Percentiles rank a stretch among this genome's conserved stretches.
Conservation (phyloP, 2,329 filamentous ascomycete species). For the Stachybotrys elegans region DNA sequence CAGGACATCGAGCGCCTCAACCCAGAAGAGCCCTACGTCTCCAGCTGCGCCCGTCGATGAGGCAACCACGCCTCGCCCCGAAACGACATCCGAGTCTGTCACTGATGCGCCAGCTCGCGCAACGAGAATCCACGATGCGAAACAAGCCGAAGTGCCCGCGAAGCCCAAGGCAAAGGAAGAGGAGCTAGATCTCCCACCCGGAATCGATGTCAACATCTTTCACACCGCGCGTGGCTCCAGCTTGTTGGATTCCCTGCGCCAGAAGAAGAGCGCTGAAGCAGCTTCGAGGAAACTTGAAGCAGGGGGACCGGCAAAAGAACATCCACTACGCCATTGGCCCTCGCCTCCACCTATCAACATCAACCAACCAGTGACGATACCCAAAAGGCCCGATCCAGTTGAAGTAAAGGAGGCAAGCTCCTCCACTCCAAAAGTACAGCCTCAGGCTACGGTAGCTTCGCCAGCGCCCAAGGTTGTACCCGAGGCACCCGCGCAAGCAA, state of each 20-base stretch:
- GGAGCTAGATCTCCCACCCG: constrained; percentile 31
- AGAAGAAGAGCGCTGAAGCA: constrained; percentile 13
- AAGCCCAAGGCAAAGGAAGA: constrained; percentile 8
- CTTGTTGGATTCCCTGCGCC: constrained; percentile 33
- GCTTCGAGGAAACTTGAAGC: constrained; percentile 7
- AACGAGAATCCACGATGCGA: background rate
- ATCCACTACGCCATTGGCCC: constrained; percentile 32
- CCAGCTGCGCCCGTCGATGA: constrained; percentile 12
- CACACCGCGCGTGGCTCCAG: constrained; percentile 40
- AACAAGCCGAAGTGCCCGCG: no score
- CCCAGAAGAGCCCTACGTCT: no score
- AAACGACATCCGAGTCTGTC: background rate
- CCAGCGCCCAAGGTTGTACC: no score
- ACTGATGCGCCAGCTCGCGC: background rate
- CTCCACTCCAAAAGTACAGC: no score
- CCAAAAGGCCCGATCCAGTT: background rate
- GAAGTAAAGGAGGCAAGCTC: constrained; percentile 1
- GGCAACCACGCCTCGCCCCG: background rate
- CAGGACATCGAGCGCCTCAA: constrained; percentile 41
- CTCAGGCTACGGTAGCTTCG: no score
- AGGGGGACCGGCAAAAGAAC: constrained; percentile 25
- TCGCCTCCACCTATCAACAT: constrained; percentile 15
- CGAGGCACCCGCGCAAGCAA: no score
- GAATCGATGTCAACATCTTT: constrained; percentile 43
- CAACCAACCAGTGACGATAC: background rate